These are phyloP conservation scores for Ramalina peruviana DNA, from an alignment of 495 filamentous ascomycete species.

Conservation along the genomic window DNA sequence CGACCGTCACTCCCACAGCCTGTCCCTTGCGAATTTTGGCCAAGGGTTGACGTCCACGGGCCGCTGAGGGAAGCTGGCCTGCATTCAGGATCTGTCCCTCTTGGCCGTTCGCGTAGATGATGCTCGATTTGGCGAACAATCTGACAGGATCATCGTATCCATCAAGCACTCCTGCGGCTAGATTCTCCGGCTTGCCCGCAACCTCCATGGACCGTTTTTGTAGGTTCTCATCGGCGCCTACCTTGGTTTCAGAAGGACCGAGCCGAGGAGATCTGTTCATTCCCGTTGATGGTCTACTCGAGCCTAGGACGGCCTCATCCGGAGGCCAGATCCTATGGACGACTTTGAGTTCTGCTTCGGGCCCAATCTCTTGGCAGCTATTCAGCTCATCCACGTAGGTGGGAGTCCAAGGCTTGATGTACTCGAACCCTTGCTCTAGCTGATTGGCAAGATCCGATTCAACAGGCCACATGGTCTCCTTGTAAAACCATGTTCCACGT, in stretches of 20 bases:
- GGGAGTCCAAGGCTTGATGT: slow-evolving; percentile 77
- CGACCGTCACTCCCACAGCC: slow-evolving; percentile 70
- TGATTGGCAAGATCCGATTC: slow-evolving; percentile 83
- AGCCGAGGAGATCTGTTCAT: slow-evolving; percentile 12
- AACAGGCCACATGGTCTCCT: slow-evolving; percentile 82
- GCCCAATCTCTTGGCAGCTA: slow-evolving; percentile 80
- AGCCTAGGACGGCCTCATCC: slow-evolving; percentile 22
- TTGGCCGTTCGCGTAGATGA: slow-evolving; percentile 64
- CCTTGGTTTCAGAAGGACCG: slow-evolving; percentile 2
- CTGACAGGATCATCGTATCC: slow-evolving; percentile 16
- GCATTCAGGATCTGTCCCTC: slow-evolving; percentile 72
- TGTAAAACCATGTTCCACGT: slow-evolving; percentile 94
- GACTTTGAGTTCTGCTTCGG: slow-evolving; percentile 82
- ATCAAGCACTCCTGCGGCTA: slow-evolving; percentile 27
- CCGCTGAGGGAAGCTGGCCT: slow-evolving; percentile 63
- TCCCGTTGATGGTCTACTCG: slow-evolving; percentile 19
- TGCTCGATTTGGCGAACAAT: slow-evolving; percentile 51
- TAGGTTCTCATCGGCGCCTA: slow-evolving; percentile 5
- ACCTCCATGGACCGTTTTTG: slow-evolving; percentile 7
- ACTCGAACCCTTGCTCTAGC: slow-evolving; percentile 74
- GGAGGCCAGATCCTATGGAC: slow-evolving; percentile 68
- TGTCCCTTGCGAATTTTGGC: slow-evolving; percentile 72
- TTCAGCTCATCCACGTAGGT: slow-evolving; percentile 89
- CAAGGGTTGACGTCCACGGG: slow-evolving; percentile 64
- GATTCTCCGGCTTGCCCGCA: slow-evolving; percentile 22